Base-by-base conservation (phyloP, 345 rosid species). In the Ailanthus altissimus region DNA sequence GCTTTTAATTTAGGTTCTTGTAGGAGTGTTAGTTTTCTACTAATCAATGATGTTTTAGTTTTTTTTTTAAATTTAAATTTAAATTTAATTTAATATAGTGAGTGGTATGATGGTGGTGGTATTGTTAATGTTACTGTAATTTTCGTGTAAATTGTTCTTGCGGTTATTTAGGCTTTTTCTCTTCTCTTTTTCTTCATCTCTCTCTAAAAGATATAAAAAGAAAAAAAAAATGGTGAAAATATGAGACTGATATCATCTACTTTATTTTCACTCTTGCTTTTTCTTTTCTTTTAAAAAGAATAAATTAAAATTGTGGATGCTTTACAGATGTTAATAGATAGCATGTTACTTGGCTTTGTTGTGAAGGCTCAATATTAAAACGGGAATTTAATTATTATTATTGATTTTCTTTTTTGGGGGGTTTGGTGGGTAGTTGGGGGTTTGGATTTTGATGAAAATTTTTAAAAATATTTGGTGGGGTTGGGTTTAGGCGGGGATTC, bases 71-170 rank as follows among this genome's bases (percentile, higher is more conserved):
- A 75, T 32, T 47, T 64, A 32, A 13, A 49, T 11, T 73, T 32
- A 69, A 36, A 43, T 51, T 83, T 57, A 56, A 11, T 56, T 72
- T 57, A 47, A 63, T 36, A 46, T 58, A 32, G 38, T 82, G 56
- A 47, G 57, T 45, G 46, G 38, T 67, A 28, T 26, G 67, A 58
- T 74, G 32, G 77, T 1, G 75, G 51, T 72, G 78, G n/a, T n/a
- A n/a, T n/a, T n/a, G 67, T 53, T 61, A 53, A 63, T 80, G 86
- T 83, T 74, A 81, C 67, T 23, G 81, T 82, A 80, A 80, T 78
- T 79, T 77, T n/a, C 79, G 73, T 84, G 86, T 88, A 84, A 69
- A 85, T 87, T 77, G 69, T 57, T 79, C 76, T n/a, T 72, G 74
- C 82, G 78, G 82, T 78, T 70, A 64, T 78, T 74, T 67, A 74